A percentile compares a stretch with the other conserved stretches of the same genome.
These are phyloP conservation scores for Myriangium duriaei DNA, from an alignment of 2,329 filamentous ascomycete genomes.

Conservation along the genomic window DNA sequence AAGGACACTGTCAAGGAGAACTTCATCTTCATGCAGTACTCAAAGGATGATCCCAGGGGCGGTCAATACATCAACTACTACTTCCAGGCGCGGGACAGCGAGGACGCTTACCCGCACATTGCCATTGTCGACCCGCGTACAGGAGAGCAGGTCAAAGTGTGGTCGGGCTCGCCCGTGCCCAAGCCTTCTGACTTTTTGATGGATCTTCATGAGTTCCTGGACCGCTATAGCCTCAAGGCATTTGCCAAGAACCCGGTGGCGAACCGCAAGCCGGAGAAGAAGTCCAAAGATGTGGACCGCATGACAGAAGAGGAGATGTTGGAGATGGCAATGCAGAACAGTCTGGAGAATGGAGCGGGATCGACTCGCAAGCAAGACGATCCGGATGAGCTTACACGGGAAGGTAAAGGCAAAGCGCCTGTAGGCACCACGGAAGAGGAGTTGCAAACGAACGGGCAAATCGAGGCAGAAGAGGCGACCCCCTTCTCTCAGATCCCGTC, in stretches of 20 bases:
- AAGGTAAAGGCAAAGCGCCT: constrained; percentile 39
- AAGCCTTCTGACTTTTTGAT: constrained; percentile 70
- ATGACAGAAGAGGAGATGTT: constrained; percentile 98
- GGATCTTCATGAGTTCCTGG: constrained; percentile 90
- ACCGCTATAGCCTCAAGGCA: constrained; percentile 79
- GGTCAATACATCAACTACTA: constrained; percentile 83
- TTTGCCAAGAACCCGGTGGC: constrained; percentile 90
- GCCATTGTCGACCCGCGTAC: constrained; percentile 92
- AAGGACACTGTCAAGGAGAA: constrained; percentile 74
- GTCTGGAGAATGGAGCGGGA: constrained; percentile 47
- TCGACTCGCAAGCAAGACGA: constrained; percentile 50
- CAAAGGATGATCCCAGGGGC: constrained; percentile 68
- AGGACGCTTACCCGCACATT: constrained; percentile 90
- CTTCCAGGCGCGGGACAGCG: constrained; percentile 62
- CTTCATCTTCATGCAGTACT: constrained; percentile 92
- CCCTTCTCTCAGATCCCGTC: constrained; percentile 61
- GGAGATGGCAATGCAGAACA: constrained; percentile 84
- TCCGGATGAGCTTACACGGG: constrained; percentile 75
- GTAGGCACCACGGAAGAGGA: constrained; percentile 24
- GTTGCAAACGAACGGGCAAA: constrained; percentile 15
- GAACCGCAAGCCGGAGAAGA: constrained; percentile 53
- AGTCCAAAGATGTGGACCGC: constrained; percentile 60
- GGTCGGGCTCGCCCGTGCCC: constrained; percentile 75
- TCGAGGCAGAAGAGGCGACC: constrained; percentile 23
- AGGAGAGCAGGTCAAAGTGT: constrained; percentile 92